phyloP scores from a whole-genome alignment of 148 eudicot genomes.

The Chenopodium suecicum region DNA sequence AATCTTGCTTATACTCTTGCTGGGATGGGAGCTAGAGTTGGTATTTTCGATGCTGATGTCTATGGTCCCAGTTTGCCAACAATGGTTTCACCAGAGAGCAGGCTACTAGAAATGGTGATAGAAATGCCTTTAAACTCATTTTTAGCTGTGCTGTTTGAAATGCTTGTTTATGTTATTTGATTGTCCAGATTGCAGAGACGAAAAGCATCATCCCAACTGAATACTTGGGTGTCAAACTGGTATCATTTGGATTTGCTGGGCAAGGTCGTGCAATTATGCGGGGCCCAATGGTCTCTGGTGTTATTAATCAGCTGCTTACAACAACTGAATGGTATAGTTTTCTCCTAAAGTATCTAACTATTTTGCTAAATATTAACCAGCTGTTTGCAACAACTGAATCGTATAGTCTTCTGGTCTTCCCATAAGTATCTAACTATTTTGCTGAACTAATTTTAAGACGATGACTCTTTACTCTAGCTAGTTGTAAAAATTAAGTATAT shows the following conservation, averaged over 20 bases:
- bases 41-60: conserved; percentile 97
- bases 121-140: conserved; percentile 14
- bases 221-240: conserved; percentile 91
- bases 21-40: conserved; percentile 99
- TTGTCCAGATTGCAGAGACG: conserved; percentile 77
- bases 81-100: conserved; percentile 95
- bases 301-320: conserved; percentile 89
- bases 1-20: conserved; percentile 95
- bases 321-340: conserved; percentile 80
- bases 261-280: conserved; percentile 99
- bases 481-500: neutral
- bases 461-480: neutral
- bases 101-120: conserved; percentile 88
- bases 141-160: neutral
- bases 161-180: conserved; percentile 17
- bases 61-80: conserved; percentile 99
- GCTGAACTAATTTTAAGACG: neutral
- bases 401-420: conserved; percentile 30
- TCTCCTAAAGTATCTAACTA: neutral
- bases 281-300: conserved; percentile 99
- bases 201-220: conserved; percentile 90
- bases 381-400: conserved; percentile 91
- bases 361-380: conserved; percentile 48
- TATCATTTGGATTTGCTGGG: conserved; percentile 99
- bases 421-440: neutral